Percentiles rank a stretch among this genome's conserved stretches.
Evolutionary conservation across 163 green algal genomes (phyloP).

Genomic region (Chlorella variabilis): DNA sequence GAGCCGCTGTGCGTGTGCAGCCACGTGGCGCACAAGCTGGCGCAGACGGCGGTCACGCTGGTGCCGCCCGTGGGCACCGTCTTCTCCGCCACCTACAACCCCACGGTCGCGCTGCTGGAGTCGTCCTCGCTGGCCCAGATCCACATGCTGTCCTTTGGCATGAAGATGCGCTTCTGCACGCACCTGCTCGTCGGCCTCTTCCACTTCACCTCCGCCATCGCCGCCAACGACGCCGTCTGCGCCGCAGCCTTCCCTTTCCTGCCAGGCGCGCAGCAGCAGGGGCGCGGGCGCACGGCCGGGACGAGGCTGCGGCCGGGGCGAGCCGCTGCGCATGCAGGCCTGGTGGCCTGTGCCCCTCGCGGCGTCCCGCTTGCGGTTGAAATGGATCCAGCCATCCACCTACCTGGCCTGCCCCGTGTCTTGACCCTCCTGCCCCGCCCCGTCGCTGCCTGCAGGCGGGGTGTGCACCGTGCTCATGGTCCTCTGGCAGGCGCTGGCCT

Average conservation of each 20-base stretch:
- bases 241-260: slow-evolving; percentile 29
- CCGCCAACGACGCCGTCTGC: slow-evolving; percentile 37
- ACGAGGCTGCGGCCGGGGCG: too few species aligned
- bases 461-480: slow-evolving; percentile 23
- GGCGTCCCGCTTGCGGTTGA: too few species aligned
- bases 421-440: too few species aligned
- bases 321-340: not conserved
- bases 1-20: slow-evolving; percentile 39
- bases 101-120: slow-evolving; percentile 37
- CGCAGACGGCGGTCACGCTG: slow-evolving; percentile 25
- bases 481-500: slow-evolving; percentile 33
- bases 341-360: not conserved
- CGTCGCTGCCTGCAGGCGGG: not conserved
- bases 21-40: slow-evolving; percentile 38
- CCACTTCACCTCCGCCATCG: slow-evolving; percentile 11
- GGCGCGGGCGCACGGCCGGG: too few species aligned
- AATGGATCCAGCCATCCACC: too few species aligned
- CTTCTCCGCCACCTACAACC: slow-evolving; percentile 27
- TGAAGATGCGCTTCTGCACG: slow-evolving; percentile 12
- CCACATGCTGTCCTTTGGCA: slow-evolving; percentile 41
- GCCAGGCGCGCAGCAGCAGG: not conserved
- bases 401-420: too few species aligned
- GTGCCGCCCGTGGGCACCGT: slow-evolving; percentile 11
- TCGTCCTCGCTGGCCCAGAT: slow-evolving; percentile 39
- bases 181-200: slow-evolving; percentile 19